Base-by-base conservation (phyloP, 495 filamentous ascomycete species). In the Tuber borchii region DNA sequence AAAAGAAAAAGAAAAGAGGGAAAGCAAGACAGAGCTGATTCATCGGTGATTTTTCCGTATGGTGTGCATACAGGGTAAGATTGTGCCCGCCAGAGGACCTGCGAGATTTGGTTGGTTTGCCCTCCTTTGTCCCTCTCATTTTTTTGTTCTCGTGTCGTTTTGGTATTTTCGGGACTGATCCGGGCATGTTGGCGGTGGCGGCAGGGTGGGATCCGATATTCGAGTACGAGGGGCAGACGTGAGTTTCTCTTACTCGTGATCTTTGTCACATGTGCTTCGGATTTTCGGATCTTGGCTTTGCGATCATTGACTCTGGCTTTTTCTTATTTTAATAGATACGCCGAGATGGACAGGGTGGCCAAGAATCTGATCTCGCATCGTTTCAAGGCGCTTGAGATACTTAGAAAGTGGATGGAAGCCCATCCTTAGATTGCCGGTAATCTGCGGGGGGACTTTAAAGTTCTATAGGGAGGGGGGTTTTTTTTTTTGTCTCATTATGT, bases 291-390 rank as follows among this genome's bases (percentile, higher is more conserved):
- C 56, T 56, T 56, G 69, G 0, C 20, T 26, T 79, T 71, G 79
- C 74, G 69, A 31, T 14, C 69, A 20, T 48, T 14, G 10, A 26
- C 16, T 69, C 10, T 26, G 44, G 61, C 17, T 68, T 70, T 71
- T 79, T 73, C 61, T 77, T 39, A 65, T 45, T 51, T 40, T 22
- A 20, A 48, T 43, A 90, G 88, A 10, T 91, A 97, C 82, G 96
- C 95, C 39, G 95, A 99, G 86, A 99, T 99, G 95, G 91, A 93
- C 70, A 93, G 93, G 84, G 87, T 85, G 42, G 90, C 90, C 82
- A 99, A 99, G 91, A 98, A 98, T 86, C 87, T 88, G 79, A 91
- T 98, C 78, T 97, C 93, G 46, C 95, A 99, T 85, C 92, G 95
- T 70, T 90, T 87, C 83, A 92, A 90, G 82, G 95, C 95, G 43